Evolutionary conservation across 2,329 filamentous ascomycete species (phyloP), one percentile per base, ranked within the genome.

Genomic region (Chaetomiaceae sp.): DNA sequence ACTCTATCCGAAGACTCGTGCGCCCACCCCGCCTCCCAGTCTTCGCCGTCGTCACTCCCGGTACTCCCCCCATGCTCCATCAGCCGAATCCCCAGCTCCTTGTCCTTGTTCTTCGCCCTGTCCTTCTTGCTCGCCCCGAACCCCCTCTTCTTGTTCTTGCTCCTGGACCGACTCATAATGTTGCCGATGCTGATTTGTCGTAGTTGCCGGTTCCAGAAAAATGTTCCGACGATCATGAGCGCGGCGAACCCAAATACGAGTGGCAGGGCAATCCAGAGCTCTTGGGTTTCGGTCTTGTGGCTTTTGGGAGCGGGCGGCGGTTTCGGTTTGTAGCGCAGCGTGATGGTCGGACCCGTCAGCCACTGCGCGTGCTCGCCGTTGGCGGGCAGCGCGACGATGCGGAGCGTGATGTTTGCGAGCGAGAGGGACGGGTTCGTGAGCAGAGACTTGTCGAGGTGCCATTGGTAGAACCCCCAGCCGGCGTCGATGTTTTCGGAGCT

Each of bases 151-250:
- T 62, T 63, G 42, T 63, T 57, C 53, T 75, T 73, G 65, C 7
- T 9, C 18, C 58, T 40, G 14, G 55, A 33, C 32, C 76, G 73
- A 60, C 74, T 69, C 72, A 80, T 77, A 66, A 81, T 68, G 61
- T 75, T 78, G 48, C 75, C 78, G 42, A 82, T 62, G 4, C 69
- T 67, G 55, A 82, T 78, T 55, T 65, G 65, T 51, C 79, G 73
- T n/a, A 71, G 66, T 61, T 75, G 72, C 50, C 73, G 70, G 66
- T 81, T 79, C 73, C 74, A 81, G 72, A 85, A 49, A 69, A 77
- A 73, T 67, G 82, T 64, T 67, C 84, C 72, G 69, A 84, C 38
- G 60, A 81, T 54, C 57, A 78, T 69, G 44, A 81, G 55, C 37
- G 70, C 43, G 49, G 79, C 66, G 61, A 75, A 69, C 45, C 73